Evolutionary conservation across 805 yeast genomes (phyloP), one percentile per base, ranked within the genome.

Genomic region (Cephaloascus fragrans): DNA sequence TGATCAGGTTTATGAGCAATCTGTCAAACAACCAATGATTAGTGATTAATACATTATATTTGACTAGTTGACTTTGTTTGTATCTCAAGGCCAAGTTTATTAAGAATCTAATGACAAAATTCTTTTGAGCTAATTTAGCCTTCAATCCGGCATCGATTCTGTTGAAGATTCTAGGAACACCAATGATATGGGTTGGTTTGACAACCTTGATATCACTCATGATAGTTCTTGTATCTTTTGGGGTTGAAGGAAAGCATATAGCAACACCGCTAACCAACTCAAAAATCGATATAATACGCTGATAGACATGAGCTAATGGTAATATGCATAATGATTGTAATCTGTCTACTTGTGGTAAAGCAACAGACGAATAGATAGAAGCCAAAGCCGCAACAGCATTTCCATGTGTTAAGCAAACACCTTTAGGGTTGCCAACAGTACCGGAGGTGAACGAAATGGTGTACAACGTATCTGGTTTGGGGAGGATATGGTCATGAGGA

Each of bases 381-480:
- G 61, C 41, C 2, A 53, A 41, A 2, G 57, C 57, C 5, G 62
- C 49, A 23, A 50, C 58, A 10, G 59, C 57, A 38, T 53, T 55
- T 14, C 42, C 40, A 26, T 62, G 65, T 8, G 56, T 45, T 34
- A 62, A 49, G 32, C 54, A 52, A 12, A 59, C 68, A 2, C 68
- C 68, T 44, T 62, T 62, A 10, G 68, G 68, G 3, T 62, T 44
- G 3, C 68, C 67, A 4, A 66, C 59, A 4, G 68, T 62, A 26
- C 68, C 68, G 1, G 64, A 57, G 6, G 68, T 62, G 40, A 62
- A 62, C 4, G 61, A 54, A 32, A 64, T 57, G 19, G 68, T 58
- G 44, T 55, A 64, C 26, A 52, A 39, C 20, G 59, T 52, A 10
- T 53, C 49, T 1, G 62, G 57, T 8, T 36, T 41, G 4, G 68